These are phyloP conservation scores for Kuraishia ogatae DNA, from an alignment of 805 yeast species.

Conservation along the genomic window DNA sequence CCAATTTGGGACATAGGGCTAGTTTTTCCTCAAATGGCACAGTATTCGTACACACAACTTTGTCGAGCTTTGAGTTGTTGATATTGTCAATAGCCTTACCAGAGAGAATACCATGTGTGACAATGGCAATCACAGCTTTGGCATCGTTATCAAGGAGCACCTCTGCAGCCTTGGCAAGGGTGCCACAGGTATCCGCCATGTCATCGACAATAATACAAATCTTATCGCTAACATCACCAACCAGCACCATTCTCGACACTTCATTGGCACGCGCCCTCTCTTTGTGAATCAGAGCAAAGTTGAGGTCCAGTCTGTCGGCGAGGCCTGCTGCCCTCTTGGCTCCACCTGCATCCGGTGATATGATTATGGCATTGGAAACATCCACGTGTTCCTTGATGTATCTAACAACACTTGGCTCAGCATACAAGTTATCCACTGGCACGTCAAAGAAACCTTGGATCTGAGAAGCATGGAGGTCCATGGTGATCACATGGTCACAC, in stretches of 20 bases:
- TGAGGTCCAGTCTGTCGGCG: slow-evolving; percentile 71
- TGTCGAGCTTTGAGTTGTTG: slow-evolving; percentile 57
- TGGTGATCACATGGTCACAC: slow-evolving; percentile 77
- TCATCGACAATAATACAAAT: slow-evolving; percentile 76
- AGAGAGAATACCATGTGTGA: slow-evolving; percentile 73
- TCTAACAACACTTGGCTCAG: slow-evolving; percentile 74
- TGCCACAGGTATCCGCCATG: slow-evolving; percentile 89
- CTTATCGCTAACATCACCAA: slow-evolving; percentile 75
- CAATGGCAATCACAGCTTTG: slow-evolving; percentile 68
- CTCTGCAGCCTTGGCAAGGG: slow-evolving; percentile 77
- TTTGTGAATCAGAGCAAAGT: slow-evolving; percentile 78
- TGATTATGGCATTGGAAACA: slow-evolving; percentile 56
- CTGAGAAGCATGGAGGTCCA: slow-evolving; percentile 86
- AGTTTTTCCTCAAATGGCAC: slow-evolving; percentile 67
- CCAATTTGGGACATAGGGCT: slow-evolving; percentile 50
- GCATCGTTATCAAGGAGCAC: slow-evolving; percentile 62
- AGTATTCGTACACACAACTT: slow-evolving; percentile 73
- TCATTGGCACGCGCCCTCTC: slow-evolving; percentile 81
- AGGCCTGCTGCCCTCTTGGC: slow-evolving; percentile 84
- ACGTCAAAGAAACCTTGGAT: slow-evolving; percentile 80
- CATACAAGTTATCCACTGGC: slow-evolving; percentile 79
- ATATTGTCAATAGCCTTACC: slow-evolving; percentile 68
- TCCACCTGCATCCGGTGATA: slow-evolving; percentile 88
- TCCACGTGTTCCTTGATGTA: slow-evolving; percentile 59
- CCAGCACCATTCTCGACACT: slow-evolving; percentile 76